These are phyloP conservation scores for Metschnikowia santaceciliae DNA, from an alignment of 805 yeast genomes.

Conservation along the genomic window DNA sequence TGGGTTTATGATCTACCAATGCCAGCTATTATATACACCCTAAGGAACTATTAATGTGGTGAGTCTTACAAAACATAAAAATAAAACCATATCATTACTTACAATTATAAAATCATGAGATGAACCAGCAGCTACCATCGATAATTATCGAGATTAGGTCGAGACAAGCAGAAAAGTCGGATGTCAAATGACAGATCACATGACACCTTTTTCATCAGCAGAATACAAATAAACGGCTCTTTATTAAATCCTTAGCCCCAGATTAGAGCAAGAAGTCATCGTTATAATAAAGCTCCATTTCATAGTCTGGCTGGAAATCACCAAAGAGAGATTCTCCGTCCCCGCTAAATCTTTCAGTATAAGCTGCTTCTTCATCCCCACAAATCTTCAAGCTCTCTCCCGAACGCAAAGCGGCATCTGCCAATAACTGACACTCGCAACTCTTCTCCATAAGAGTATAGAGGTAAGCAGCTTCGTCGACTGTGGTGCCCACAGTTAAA, in stretches of 20 bases:
- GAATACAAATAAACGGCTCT: neutral
- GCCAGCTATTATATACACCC: too few species aligned
- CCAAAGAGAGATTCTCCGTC: constrained; percentile 68
- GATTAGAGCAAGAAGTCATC: constrained; percentile 22
- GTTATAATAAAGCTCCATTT: constrained; percentile 29
- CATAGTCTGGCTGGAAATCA: constrained; percentile 71
- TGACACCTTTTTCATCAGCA: neutral
- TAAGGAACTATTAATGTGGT: too few species aligned
- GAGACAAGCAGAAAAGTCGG: too few species aligned
- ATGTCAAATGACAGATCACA: too few species aligned
- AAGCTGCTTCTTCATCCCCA: constrained; percentile 62
- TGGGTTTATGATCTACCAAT: too few species aligned
- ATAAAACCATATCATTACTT: too few species aligned
- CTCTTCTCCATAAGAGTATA: constrained; percentile 60
- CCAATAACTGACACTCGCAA: constrained; percentile 64
- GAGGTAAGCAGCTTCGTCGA: constrained; percentile 70
- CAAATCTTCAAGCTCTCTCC: constrained; percentile 42
- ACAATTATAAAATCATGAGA: too few species aligned
- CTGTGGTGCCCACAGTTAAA: constrained; percentile 63
- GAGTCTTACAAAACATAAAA: too few species aligned
- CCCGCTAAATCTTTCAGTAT: constrained; percentile 54
- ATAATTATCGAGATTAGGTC: too few species aligned
- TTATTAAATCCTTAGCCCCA: neutral
- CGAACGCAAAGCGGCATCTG: constrained; percentile 48
- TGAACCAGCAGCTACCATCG: too few species aligned